These are phyloP conservation scores for Sporisorium iseilematis-ciliati DNA, from an alignment of 1,284 basidiomycete genomes.

Conservation along the genomic window DNA sequence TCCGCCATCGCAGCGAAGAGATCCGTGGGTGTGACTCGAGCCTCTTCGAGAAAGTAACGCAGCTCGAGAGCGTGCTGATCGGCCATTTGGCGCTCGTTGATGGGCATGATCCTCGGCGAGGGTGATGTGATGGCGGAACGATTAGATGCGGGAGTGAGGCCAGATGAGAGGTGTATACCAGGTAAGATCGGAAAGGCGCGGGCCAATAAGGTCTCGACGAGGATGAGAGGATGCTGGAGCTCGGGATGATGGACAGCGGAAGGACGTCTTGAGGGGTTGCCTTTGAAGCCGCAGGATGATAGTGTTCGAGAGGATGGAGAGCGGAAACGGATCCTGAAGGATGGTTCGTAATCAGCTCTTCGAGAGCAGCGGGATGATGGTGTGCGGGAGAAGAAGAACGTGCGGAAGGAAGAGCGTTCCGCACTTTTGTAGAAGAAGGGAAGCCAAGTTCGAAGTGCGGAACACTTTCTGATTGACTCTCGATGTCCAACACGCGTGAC, in stretches of 20 bases:
- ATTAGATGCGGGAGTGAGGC: not conserved
- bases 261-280: not conserved
- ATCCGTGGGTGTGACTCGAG: slow-evolving; percentile 1
- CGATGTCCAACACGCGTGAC: slow-evolving; percentile 3
- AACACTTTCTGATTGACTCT: not conserved
- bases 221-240: too few species aligned
- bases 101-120: not conserved
- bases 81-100: not conserved
- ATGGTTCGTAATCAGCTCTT: too few species aligned
- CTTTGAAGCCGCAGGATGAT: too few species aligned
- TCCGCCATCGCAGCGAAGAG: not conserved
- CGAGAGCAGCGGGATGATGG: too few species aligned
- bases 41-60: slow-evolving; percentile 1
- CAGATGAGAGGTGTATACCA: too few species aligned
- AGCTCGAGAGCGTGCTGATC: slow-evolving; percentile 3
- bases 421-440: not conserved
- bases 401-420: not conserved
- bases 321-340: too few species aligned
- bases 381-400: not conserved
- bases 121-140: not conserved
- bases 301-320: not conserved
- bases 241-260: not conserved
- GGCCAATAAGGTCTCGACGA: too few species aligned
- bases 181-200: too few species aligned
- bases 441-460: not conserved